Conservation (phyloP, 306 rosid species). For the Senna siamea region DNA sequence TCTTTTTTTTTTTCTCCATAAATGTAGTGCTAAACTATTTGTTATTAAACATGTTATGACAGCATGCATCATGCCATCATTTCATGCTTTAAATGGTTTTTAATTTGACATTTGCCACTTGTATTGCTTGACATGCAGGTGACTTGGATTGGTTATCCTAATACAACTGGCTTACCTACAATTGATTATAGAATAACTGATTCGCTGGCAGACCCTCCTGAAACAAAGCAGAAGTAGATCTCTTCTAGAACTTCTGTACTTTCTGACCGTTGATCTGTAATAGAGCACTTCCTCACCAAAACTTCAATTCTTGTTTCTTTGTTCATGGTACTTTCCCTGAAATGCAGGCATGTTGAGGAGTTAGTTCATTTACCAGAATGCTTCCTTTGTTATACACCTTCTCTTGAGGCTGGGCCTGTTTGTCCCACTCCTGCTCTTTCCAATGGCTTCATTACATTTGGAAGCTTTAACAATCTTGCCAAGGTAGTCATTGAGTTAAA, state of each 20-base stretch:
- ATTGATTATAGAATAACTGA: constrained; percentile 95
- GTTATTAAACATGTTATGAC: constrained; percentile 10
- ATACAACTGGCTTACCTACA: constrained; percentile 96
- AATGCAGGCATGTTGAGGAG: constrained; percentile 90
- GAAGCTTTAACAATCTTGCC: constrained; percentile 98
- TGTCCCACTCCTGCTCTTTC: constrained; percentile 90
- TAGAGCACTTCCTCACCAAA: constrained; percentile 28
- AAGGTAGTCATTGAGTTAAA: constrained; percentile 64
- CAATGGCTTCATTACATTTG: constrained; percentile 93
- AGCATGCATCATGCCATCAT: constrained; percentile 14
- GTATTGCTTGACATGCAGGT: constrained; percentile 61
- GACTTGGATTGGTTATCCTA: constrained; percentile 99
- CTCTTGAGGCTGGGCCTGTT: constrained; percentile 93
- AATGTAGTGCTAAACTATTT: constrained; percentile 20
- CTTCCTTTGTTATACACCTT: constrained; percentile 97
- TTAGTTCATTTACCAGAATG: constrained; percentile 81
- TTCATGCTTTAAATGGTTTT: constrained; percentile 16
- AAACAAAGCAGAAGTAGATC: constrained; percentile 86
- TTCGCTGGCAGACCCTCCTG: constrained; percentile 88
- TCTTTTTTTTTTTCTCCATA: neutral
- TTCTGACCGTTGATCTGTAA: constrained; percentile 39
- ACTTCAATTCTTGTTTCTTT: constrained; percentile 20
- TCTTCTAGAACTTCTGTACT: constrained; percentile 37
- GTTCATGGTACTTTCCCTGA: constrained; percentile 16
- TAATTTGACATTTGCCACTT: constrained; percentile 29